These are phyloP conservation scores for Geotrichum siamense DNA, from an alignment of 1,139 yeast species.

Conservation along the genomic window DNA sequence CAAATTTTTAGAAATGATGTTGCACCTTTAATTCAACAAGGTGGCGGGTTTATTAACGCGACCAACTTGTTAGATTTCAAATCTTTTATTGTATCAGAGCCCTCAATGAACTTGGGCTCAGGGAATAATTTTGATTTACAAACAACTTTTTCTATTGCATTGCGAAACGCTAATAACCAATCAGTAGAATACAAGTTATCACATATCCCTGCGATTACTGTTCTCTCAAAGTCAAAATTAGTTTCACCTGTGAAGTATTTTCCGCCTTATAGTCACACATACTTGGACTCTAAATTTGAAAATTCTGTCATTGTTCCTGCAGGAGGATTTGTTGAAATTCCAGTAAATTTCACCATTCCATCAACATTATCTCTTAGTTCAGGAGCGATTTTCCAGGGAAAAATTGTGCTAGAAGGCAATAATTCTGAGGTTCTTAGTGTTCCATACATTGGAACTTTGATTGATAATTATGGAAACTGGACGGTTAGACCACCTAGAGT, in stretches of 20 bases:
- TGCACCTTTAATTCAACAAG: constrained; percentile 24
- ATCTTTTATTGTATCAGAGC: constrained; percentile 23
- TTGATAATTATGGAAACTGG: constrained; percentile 9
- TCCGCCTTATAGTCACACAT: constrained; percentile 17
- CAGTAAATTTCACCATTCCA: constrained; percentile 7
- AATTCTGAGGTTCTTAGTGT: constrained; percentile 7
- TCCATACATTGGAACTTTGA: constrained; percentile 8
- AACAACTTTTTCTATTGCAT: constrained; percentile 16
- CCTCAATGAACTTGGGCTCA: constrained; percentile 19
- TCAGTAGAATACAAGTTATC: constrained; percentile 19
- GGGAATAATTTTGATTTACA: constrained; percentile 8
- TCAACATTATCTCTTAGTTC: neutral
- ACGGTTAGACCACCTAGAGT: constrained; percentile 6
- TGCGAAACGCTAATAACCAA: constrained; percentile 17
- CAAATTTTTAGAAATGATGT: constrained; percentile 10
- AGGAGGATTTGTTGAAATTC: neutral
- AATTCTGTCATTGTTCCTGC: constrained; percentile 9
- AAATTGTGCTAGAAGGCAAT: constrained; percentile 5
- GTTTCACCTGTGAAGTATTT: constrained; percentile 11
- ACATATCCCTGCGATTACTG: constrained; percentile 19
- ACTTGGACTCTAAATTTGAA: constrained; percentile 1
- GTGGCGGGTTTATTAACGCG: constrained; percentile 33
- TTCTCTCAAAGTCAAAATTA: constrained; percentile 5
- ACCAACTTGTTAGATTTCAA: constrained; percentile 35
- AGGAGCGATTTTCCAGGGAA: constrained; percentile 12